Base-by-base conservation (phyloP, 805 yeast genomes). In the Wickerhamomyces mucosus region DNA sequence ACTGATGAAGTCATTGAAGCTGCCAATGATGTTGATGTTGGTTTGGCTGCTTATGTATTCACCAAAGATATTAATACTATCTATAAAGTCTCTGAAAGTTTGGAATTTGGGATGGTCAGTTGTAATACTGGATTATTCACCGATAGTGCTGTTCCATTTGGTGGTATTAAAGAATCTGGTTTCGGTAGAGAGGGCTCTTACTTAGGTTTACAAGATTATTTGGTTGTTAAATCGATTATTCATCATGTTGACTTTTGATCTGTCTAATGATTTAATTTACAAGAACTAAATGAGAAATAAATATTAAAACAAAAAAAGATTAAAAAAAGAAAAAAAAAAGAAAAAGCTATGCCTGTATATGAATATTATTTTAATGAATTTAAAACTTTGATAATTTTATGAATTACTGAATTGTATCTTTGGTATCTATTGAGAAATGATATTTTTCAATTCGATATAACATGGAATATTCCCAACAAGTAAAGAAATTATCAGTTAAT, bases 101-200 rank as follows among this genome's bases (percentile, higher is more conserved):
- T 75, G 40, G 81, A 75, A 50, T 46, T 66, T n/a, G 82, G 82
- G 26, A 74, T 72, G 78, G 78, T 75, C 15, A 62, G 75, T 26
- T 72, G 74, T 27, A 75, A 75, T 53, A 68, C 73, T 7, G 78
- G 78, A 32, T 43, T 69, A 3, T 69, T 72, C 49, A 65, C 76
- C 6, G 78, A 72, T 39, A 63, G 67, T 20, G 57, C 77, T 5
- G 45, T 74, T 28, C 80, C 81, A 39, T 68, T 68, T 37, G 74
- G 84, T 21, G 84, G 84, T 34, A 60, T 76, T 29, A 72, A 73
- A 42, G 73, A 73, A 44, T 69, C 78, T 17, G 84, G 84, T 0
- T 75, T 73, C 48, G 84, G 84, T 21, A 68, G 82, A 53, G 84
- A 77, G 52, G 82, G 82, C 13, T 69, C 78, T 2, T 52, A 67